Evolutionary conservation across 2,329 filamentous ascomycete genomes (phyloP), one percentile per base, ranked within the genome.

Genomic region (Alternaria sp.): DNA sequence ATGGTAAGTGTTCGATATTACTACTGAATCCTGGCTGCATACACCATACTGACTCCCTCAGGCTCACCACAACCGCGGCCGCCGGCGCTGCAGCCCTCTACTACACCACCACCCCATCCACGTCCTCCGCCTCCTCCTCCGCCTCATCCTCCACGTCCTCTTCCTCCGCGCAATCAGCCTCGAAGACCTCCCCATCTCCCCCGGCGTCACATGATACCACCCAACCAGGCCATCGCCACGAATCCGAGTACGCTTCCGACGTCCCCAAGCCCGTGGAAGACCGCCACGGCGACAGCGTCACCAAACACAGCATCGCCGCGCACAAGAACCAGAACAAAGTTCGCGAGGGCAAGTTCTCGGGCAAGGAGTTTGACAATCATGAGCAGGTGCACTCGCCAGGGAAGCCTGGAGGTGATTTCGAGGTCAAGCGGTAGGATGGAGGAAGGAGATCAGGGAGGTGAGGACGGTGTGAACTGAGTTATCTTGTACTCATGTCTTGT

Each of bases 291-390:
- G 67, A 73, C 30, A 65, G 63, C n/a, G 71, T 72, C 20, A 59
- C 45, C 14, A 75, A 74, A 46, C 73, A 75, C 43, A 64, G 60
- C 37, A 74, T 72, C 37, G 71, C 71, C 10, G 70, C 73, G 44
- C 66, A 68, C 23, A 75, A 73, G 59, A 75, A 75, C 28, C 58
- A 75, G 63, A 56, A 63, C 7, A 72, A 71, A 49, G 41, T 73
- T 5, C 61, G 73, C 14, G 58, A 63, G 50, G 73, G 73, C 55
- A 69, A 69, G 50, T 75, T 75, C 57, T 70, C 67, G 21, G 64
- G 64, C 37, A 59, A 67, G 55, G 65, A 74, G 55, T 75, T 75
- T 59, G 72, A 74, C 43, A 75, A 75, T 62, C 71, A 75, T 63
- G 47, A 67, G 50, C 62, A 62, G 63, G 61, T 62, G 51, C 71